These are phyloP conservation scores for Uncinocarpus reesii DNA, from an alignment of 2,329 filamentous ascomycete species.

Conservation along the genomic window DNA sequence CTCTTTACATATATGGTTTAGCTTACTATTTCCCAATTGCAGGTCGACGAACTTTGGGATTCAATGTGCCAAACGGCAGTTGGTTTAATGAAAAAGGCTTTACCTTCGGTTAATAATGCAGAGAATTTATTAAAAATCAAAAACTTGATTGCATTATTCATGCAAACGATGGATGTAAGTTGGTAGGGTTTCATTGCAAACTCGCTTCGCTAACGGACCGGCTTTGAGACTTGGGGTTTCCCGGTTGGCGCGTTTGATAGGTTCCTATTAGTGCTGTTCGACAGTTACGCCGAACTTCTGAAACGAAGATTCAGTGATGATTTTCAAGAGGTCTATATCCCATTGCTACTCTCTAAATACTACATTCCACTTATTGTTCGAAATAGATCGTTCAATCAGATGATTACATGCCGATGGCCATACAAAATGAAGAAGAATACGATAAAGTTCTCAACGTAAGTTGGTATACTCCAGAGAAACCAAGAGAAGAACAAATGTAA, in stretches of 20 bases:
- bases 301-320: constrained; percentile 89
- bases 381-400: constrained; percentile 65
- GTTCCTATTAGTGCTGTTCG: constrained; percentile 78
- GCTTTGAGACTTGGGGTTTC: constrained; percentile 72
- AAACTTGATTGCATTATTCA: constrained; percentile 82
- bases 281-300: constrained; percentile 84
- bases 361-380: constrained; percentile 1
- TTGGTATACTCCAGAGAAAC: constrained; percentile 84
- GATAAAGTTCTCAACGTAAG: constrained; percentile 92
- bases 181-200: neutral
- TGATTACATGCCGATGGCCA: constrained; percentile 99
- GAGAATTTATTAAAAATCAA: constrained; percentile 92
- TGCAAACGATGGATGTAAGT: constrained; percentile 89
- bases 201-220: neutral
- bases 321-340: constrained; percentile 64
- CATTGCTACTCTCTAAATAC: neutral
- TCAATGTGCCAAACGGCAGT: constrained; percentile 91
- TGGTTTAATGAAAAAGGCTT: constrained; percentile 64
- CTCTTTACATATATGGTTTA: neutral
- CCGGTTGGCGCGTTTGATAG: constrained; percentile 70
- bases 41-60: constrained; percentile 98
- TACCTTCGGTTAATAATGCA: constrained; percentile 73
- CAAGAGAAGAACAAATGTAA: constrained; percentile 62
- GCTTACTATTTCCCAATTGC: constrained; percentile 16
- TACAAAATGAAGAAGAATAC: constrained; percentile 80